phyloP scores from a whole-genome alignment of 2,329 filamentous ascomycete genomes.

The Fusarium begoniae region DNA sequence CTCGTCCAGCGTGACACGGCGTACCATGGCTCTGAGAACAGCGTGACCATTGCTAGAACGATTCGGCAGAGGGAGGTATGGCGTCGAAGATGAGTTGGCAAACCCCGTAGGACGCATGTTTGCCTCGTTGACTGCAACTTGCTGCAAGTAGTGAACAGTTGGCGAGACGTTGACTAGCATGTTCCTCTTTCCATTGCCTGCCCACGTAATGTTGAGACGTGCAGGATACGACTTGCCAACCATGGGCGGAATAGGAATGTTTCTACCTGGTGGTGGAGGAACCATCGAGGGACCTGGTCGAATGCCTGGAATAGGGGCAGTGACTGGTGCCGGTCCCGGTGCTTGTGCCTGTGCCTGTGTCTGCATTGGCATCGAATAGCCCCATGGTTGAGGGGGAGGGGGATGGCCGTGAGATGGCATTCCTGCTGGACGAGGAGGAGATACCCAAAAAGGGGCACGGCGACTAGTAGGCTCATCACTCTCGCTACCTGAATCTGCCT shows the following conservation, averaged over 20 bases:
- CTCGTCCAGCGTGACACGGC: constrained; percentile 35
- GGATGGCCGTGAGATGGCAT: constrained; percentile 3
- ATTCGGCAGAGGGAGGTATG: constrained; percentile 1
- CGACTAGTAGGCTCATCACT: constrained; percentile 5
- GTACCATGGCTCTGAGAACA: constrained; percentile 26
- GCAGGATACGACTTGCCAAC: constrained; percentile 30
- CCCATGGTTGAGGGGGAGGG: constrained; percentile 16
- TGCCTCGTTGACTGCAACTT: constrained; percentile 34
- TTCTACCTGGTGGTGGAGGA: constrained; percentile 7
- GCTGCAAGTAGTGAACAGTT: constrained; percentile 47
- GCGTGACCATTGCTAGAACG: constrained; percentile 4
- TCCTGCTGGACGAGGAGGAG: constrained; percentile 7
- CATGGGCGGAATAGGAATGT: constrained; percentile 6
- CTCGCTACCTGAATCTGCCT: constrained; percentile 12
- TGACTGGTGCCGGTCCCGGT: not conserved
- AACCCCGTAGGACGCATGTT: constrained; percentile 25
- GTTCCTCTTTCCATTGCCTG: constrained; percentile 43
- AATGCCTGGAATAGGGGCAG: not conserved
- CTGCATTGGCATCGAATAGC: not conserved
- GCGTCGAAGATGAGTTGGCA: not conserved
- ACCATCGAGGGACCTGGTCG: not conserved
- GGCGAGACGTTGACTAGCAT: constrained; percentile 43
- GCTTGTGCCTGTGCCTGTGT: not conserved
- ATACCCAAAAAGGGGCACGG: constrained; percentile 2
- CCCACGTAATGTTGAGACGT: constrained; percentile 43